These are phyloP conservation scores for Tetrahymena borealis DNA, from an alignment of 73 alveolate genomes.

Conservation along the genomic window DNA sequence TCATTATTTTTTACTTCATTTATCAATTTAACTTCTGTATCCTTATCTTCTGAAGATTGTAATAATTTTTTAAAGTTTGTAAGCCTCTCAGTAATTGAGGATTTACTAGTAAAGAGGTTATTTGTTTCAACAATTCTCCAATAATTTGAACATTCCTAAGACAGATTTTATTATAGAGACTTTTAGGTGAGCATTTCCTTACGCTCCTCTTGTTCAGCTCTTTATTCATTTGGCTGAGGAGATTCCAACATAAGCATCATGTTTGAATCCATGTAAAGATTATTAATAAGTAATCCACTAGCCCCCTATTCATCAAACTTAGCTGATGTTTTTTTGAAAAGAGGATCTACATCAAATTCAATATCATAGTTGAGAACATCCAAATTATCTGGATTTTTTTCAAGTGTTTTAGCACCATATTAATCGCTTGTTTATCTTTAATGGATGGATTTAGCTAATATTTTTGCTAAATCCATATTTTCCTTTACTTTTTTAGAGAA, in stretches of 20 bases:
- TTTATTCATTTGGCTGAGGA: background rate
- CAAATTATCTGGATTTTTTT: conserved; percentile 70
- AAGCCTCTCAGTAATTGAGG: background rate
- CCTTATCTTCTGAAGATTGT: background rate
- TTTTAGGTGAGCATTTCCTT: background rate
- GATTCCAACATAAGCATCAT: conserved; percentile 17
- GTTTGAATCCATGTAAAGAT: conserved; percentile 64
- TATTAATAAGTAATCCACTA: conserved; percentile 66
- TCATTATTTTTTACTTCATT: background rate
- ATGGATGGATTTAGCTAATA: background rate
- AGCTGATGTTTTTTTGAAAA: conserved; percentile 69
- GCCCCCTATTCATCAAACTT: conserved; percentile 85
- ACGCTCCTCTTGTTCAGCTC: background rate
- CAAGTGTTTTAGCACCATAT: conserved; percentile 76
- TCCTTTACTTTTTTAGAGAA: background rate
- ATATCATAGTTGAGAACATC: conserved; percentile 73
- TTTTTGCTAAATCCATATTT: background rate
- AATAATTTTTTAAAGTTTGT: background rate
- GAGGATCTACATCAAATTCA: conserved; percentile 76
- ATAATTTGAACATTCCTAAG: background rate
- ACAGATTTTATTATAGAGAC: background rate
- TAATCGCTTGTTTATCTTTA: background rate
- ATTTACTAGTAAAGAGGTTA: background rate
- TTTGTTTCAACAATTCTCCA: background rate
- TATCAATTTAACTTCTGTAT: background rate